Evolutionary conservation across 257 asterid genomes (phyloP).

Genomic region (Galeopsis tetrahit): DNA sequence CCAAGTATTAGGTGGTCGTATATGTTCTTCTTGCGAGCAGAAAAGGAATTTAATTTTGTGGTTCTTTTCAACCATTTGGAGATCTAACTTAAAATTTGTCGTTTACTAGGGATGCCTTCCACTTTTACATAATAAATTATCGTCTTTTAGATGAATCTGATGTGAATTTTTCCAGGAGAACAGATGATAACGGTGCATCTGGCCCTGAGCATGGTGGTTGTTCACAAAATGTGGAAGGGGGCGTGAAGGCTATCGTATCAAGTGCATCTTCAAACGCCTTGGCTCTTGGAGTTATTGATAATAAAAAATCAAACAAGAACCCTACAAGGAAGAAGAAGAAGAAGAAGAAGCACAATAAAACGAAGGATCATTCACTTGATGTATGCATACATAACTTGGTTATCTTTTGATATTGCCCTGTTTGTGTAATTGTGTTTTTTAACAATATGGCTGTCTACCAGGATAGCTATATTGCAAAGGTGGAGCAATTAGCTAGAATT

Average conservation of each 20-base stretch:
- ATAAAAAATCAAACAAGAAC: slow-evolving; percentile 34
- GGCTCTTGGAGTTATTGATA: slow-evolving; percentile 29
- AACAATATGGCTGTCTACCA: slow-evolving; percentile 37
- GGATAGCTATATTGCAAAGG: slow-evolving; percentile 79
- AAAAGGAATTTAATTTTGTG: slow-evolving; percentile 5
- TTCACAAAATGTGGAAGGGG: slow-evolving; percentile 40
- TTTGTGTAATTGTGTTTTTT: slow-evolving; percentile 16
- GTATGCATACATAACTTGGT: slow-evolving; percentile 43
- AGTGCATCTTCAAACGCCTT: slow-evolving; percentile 36
- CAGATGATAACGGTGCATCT: slow-evolving; percentile 38
- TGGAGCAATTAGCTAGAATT: slow-evolving; percentile 79
- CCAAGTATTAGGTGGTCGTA: slow-evolving; percentile 2
- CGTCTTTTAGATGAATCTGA: slow-evolving; percentile 27
- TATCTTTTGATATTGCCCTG: slow-evolving; percentile 15
- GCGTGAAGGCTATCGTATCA: slow-evolving; percentile 39
- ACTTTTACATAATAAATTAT: not conserved
- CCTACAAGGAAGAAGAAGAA: slow-evolving; percentile 44
- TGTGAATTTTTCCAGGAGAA: slow-evolving; percentile 32
- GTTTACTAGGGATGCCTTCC: not conserved
- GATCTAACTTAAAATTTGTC: not conserved
- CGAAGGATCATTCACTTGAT: slow-evolving; percentile 48
- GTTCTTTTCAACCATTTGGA: not conserved
- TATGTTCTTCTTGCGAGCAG: not conserved
- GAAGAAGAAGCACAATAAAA: slow-evolving; percentile 40
- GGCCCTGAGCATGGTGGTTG: slow-evolving; percentile 40